Base-by-base conservation (phyloP, 352 stramenopile species). In the Phytophthora gonapodyides region DNA sequence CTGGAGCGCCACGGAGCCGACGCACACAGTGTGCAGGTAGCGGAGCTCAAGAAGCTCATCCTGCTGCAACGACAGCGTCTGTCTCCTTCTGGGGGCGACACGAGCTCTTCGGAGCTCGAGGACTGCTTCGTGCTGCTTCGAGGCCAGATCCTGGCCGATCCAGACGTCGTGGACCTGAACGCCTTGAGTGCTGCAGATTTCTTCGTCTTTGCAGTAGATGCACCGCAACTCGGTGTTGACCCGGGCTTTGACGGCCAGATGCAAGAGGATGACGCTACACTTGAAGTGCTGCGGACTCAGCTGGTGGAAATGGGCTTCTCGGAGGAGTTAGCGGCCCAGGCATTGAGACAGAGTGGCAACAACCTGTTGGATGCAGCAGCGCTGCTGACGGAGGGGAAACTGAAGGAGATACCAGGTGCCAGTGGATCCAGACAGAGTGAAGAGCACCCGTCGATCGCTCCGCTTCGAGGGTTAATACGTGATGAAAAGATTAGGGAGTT, bases 271-370 rank as follows among this genome's bases (percentile, higher is more conserved):
- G 34, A 45, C 43, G 21, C 16, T 17, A 70, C 31, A 15, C 48
- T 59, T 12, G 30, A 71, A 13, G 13, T 59, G 27, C 44, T 57
- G 27, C 57, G 31, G 21, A 41, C 55, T 63, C 82, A 88, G 60
- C 60, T 89, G n/a, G 54, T 84, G 33, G 77, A 78, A n/a, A 91
- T 91, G 79, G 82, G 82, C 0, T 91, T 91, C 46, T 51, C 44
- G 4, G 10, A 21, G 3, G 56, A 64, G 1, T 62, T 78, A 21
- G 75, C 73, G 9, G 44, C 50, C 11, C 42, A 52, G 2, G 77
- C 75, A 16, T 60, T 88, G 37, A 19, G 54, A 34, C 44, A 73
- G 10, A 63, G 64, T 4, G 15, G n/a, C 8, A 57, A 68, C 0
- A 79, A 89, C 16, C 40, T 89, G 3, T 49, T 57, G n/a, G 45